Base-by-base conservation (phyloP, 2,329 filamentous ascomycete species). In the Sclerotiophoma versabilis region DNA sequence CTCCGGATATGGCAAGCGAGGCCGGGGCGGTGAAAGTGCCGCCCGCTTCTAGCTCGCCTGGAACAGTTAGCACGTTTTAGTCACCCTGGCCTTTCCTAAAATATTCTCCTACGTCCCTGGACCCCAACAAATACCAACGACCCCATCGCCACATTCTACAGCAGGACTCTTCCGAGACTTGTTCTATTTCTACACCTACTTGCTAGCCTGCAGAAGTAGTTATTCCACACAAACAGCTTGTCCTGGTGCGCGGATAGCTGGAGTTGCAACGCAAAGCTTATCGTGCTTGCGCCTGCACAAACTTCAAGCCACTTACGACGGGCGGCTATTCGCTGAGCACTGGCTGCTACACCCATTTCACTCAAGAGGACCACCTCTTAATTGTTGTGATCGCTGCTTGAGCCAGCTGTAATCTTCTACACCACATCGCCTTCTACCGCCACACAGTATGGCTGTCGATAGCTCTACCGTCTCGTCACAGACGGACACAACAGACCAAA, bases 371-470 rank as follows among this genome's bases (percentile, higher is more conserved):
- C 49, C 48, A 46, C 29, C 39, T 53, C 26, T 45, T 33, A n/a
- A 38, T 36, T 42, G 29, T 46, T 45, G 33, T 56, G 53, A 56
- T 47, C 25, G 42, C 53, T 56, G 53, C 34, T 38, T 34, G 26
- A 49, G 34, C 33, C 39, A 54, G 34, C 51, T 25, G 17, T 54
- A 45, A 49, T 41, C 45, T 30, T 22, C 29, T 43, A 37, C 41
- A 44, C 14, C 27, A 25, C 39, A 29, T 34, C 51, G 27, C 34
- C 41, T 20, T 49, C 34, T 30, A 23, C 38, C 34, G 33, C 49
- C 52, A 46, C 36, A 25, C 44, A 65, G 19, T 36, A 69, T 69
- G 65, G 64, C 65, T 43, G 58, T 48, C 60, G 49, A 57, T 38
- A 59, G 52, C 53, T 54, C 52, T 33, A 52, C 51, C 36, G 46